These are phyloP conservation scores for Phytophthora sojae DNA, from an alignment of 352 stramenopile species.

Conservation along the genomic window DNA sequence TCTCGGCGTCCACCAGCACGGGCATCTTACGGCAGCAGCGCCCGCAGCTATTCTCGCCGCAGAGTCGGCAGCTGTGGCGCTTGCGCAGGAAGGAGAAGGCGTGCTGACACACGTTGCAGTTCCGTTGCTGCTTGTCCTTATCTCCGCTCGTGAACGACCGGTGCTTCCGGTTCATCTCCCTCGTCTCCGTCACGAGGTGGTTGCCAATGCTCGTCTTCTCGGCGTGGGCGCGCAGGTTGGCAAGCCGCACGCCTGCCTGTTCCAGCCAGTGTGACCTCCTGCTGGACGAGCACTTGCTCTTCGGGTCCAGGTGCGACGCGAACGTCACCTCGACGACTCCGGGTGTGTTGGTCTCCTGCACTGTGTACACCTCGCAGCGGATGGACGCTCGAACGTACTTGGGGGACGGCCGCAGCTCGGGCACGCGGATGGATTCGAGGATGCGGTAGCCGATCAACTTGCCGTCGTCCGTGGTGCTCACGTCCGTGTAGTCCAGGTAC, in stretches of 20 bases:
- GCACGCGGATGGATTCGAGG: constrained; percentile 83
- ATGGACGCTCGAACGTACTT: constrained; percentile 80
- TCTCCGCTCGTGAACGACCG: constrained; percentile 50
- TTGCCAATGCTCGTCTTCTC: constrained; percentile 78
- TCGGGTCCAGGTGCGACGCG: constrained; percentile 82
- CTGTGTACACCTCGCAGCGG: constrained; percentile 83
- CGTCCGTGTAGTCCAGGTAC: constrained; percentile 87
- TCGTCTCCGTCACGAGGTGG: constrained; percentile 52
- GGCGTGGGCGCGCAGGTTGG: constrained; percentile 66
- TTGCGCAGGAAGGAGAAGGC: constrained; percentile 82
- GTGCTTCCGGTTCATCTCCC: constrained; percentile 37
- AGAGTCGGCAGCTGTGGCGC: constrained; percentile 80
- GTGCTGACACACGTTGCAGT: constrained; percentile 74
- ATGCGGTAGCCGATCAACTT: constrained; percentile 82
- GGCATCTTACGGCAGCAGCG: constrained; percentile 80
- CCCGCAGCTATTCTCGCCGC: constrained; percentile 70
- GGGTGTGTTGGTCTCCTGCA: constrained; percentile 68
- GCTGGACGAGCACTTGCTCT: constrained; percentile 73
- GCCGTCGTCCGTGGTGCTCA: constrained; percentile 63
- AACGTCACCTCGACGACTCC: constrained; percentile 88
- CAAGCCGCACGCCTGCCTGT: constrained; percentile 56
- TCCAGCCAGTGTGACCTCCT: constrained; percentile 73
- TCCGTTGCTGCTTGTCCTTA: constrained; percentile 48
- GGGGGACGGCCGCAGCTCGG: constrained; percentile 54
- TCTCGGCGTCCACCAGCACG: constrained; percentile 66